Base-by-base conservation (phyloP, 2,329 filamentous ascomycete genomes). In the Xylariaceae sp. region DNA sequence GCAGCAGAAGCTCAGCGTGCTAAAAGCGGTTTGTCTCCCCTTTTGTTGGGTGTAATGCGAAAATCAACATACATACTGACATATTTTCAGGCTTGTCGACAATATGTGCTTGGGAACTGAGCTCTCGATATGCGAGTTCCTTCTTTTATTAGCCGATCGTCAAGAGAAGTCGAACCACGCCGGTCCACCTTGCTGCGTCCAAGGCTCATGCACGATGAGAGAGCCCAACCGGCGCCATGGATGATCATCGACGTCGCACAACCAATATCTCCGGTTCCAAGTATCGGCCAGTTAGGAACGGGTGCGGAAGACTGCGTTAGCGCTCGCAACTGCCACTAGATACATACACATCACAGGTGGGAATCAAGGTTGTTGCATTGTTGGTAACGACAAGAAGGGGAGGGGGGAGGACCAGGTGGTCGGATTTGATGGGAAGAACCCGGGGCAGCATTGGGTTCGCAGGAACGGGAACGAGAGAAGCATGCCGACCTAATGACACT, bases 1-100 rank as follows among this genome's bases (percentile, higher is more conserved):
- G 1, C 84, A 87, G 67, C 85, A 89, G 72, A 87, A 90, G 71
- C 83, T 96, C 58, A 82, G 86, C 73, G 78, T 86, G 42, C 77
- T 88, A 66, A 85, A 83, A 73, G 73, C 77, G 61, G 85, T 88
- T 77, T 73, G 84, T 55, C 55, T 45, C 55, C 53, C 51, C 37
- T 42, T 42, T 42, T 50, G 23, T 42, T 17, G 30, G 5, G 11
- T 6, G 13, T 45, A 45, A 44, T 30, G 55, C 17, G 51, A 49
- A 18, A 2, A 49, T 13, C 49, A 11, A 13, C 37, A 42, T 4
- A 52, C 30, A 53, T 51, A 49, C 58, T 66, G 59, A 64, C 56
- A 51, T 49, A 51, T 55, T 64, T 62, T 74, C 62, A 78, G 72
- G 81, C 82, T 3, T 84, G 82, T 70, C 78, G 80, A 62, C 80